A percentile compares a stretch with the other conserved stretches of the same genome.
These are phyloP conservation scores for Geotrichum candidum DNA, from an alignment of 1,139 yeast genomes.

Conservation along the genomic window DNA sequence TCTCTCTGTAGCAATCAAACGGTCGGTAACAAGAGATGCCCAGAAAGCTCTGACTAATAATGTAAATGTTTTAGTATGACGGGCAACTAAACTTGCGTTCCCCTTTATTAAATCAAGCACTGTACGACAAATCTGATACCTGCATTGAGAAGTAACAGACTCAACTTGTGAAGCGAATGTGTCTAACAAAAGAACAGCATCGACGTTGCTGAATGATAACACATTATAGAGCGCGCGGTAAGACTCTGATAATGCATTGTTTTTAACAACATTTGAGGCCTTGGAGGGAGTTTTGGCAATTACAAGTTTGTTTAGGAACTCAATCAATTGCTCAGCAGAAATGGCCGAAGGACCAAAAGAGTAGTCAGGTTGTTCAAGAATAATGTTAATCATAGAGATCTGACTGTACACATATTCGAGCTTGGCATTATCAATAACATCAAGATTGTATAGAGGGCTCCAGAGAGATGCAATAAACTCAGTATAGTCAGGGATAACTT, in stretches of 20 bases:
- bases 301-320: slow-evolving; percentile 5
- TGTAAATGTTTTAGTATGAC: neutral
- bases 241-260: slow-evolving; percentile 10
- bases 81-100: neutral
- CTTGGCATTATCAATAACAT: neutral
- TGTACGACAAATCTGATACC: slow-evolving; percentile 17
- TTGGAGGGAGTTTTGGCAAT: slow-evolving; percentile 13
- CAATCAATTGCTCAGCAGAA: slow-evolving; percentile 1
- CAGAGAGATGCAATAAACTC: slow-evolving; percentile 2
- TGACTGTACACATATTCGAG: slow-evolving; percentile 10
- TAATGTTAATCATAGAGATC: slow-evolving; percentile 5
- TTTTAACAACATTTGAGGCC: slow-evolving; percentile 9
- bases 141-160: slow-evolving; percentile 16
- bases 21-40: slow-evolving; percentile 52
- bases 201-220: neutral
- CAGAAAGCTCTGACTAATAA: slow-evolving; percentile 38
- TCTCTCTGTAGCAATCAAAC: slow-evolving; percentile 62
- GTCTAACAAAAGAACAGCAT: slow-evolving; percentile 7
- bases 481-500: slow-evolving; percentile 1
- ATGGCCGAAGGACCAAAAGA: neutral
- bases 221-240: slow-evolving; percentile 4
- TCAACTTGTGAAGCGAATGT: slow-evolving; percentile 16
- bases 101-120: slow-evolving; percentile 6
- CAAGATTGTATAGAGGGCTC: neutral
- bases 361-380: slow-evolving; percentile 39